These are phyloP conservation scores for Volvariella surrecta DNA, from an alignment of 1,284 basidiomycete genomes.

Conservation along the genomic window DNA sequence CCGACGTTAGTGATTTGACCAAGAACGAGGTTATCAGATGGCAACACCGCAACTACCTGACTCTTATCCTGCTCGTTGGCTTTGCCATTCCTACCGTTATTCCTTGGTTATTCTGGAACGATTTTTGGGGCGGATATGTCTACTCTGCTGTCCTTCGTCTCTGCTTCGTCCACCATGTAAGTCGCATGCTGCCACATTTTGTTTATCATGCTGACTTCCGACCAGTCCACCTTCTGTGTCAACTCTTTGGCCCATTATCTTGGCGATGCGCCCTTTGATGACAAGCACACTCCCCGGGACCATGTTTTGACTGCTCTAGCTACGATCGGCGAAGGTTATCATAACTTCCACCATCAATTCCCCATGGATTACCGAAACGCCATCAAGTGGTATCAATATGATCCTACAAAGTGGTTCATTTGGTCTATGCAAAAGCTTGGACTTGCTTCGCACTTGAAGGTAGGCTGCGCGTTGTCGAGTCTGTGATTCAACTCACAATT, in stretches of 20 bases:
- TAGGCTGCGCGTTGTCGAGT: slow-evolving; percentile 13
- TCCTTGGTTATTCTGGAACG: slow-evolving; percentile 78
- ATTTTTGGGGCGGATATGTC: slow-evolving; percentile 78
- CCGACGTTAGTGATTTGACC: slow-evolving; percentile 80
- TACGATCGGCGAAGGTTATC: slow-evolving; percentile 91
- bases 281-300: slow-evolving; percentile 91
- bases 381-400: slow-evolving; percentile 89
- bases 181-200: slow-evolving; percentile 19
- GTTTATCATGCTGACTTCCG: background rate
- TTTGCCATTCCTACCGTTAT: slow-evolving; percentile 71
- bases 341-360: slow-evolving; percentile 96
- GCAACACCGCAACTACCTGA: slow-evolving; percentile 82
- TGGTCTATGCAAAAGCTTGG: slow-evolving; percentile 55
- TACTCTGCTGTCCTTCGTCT: slow-evolving; percentile 82
- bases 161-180: slow-evolving; percentile 83
- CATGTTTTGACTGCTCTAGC: slow-evolving; percentile 82
- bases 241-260: slow-evolving; percentile 95
- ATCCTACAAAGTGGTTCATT: slow-evolving; percentile 92
- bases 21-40: slow-evolving; percentile 74
- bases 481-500: background rate
- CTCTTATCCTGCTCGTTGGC: slow-evolving; percentile 65
- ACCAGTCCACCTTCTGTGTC: slow-evolving; percentile 87
- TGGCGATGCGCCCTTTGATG: slow-evolving; percentile 87
- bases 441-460: slow-evolving; percentile 82
- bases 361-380: slow-evolving; percentile 94